phyloP scores from a whole-genome alignment of 257 asterid genomes.

The Nicotiana attenuata region DNA sequence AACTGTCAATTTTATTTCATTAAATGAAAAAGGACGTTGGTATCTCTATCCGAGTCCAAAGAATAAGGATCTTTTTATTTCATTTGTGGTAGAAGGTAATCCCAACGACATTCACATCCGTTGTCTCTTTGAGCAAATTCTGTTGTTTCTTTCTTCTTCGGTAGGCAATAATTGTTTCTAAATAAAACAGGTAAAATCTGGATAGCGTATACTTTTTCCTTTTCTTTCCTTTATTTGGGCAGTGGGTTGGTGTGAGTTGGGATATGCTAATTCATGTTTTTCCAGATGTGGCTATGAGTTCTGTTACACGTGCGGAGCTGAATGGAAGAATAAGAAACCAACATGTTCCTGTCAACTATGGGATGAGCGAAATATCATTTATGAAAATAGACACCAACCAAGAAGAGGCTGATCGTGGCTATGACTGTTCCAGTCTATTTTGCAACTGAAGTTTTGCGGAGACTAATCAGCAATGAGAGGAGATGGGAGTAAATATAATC shows the following conservation, averaged over 20 bases:
- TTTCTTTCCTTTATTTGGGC: neutral
- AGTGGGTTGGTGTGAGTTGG: neutral
- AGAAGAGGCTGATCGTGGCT: neutral
- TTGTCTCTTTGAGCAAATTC: neutral
- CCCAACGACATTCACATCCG: neutral
- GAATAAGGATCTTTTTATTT: neutral
- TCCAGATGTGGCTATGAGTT: conserved; percentile 76
- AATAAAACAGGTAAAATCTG: neutral
- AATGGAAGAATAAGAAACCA: conserved; percentile 56
- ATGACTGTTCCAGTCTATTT: neutral
- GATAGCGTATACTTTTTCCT: neutral
- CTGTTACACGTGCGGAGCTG: conserved; percentile 77
- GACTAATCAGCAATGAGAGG: neutral
- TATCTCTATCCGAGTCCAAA: neutral
- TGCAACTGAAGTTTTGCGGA: neutral
- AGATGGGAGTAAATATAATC: neutral
- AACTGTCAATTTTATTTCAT: neutral
- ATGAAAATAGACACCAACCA: neutral
- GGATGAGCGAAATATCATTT: conserved; percentile 44
- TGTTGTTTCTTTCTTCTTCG: no score
- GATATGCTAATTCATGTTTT: neutral
- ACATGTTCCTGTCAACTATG: conserved; percentile 66
- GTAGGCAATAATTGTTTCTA: no score
- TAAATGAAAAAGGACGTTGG: neutral
- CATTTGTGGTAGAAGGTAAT: neutral